A percentile compares a stretch with the other conserved stretches of the same genome.
These are phyloP conservation scores for Lumnitzera littorea DNA, from an alignment of 345 rosid species.

Conservation along the genomic window DNA sequence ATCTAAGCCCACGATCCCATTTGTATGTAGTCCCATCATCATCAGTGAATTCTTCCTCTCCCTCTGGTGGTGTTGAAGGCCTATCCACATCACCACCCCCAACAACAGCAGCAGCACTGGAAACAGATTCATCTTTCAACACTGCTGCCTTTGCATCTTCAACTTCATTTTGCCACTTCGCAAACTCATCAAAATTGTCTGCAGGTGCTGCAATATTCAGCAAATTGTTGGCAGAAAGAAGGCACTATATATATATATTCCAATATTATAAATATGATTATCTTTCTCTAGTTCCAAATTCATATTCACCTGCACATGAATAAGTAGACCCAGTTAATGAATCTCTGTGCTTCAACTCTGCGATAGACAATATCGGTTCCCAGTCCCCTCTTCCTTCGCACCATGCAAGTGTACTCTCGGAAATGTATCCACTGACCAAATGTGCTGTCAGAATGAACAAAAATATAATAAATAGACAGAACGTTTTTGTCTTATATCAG, in stretches of 20 bases:
- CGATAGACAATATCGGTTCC: constrained; percentile 71
- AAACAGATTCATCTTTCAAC: constrained; percentile 40
- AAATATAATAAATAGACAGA: not conserved
- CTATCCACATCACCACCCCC: constrained; percentile 29
- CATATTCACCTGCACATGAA: constrained; percentile 36
- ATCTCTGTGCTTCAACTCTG: constrained; percentile 45
- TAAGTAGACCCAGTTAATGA: constrained; percentile 22
- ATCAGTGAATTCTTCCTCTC: constrained; percentile 88
- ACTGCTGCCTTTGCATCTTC: constrained; percentile 54
- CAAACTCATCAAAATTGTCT: constrained; percentile 61
- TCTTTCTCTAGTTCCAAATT: not conserved
- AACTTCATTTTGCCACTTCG: constrained; percentile 85
- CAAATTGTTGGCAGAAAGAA: constrained; percentile 1
- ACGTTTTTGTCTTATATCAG: not conserved
- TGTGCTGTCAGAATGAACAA: constrained; percentile 65
- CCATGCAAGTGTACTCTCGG: constrained; percentile 71
- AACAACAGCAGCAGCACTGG: constrained; percentile 16
- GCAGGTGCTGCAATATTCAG: constrained; percentile 37
- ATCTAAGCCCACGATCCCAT: constrained; percentile 71
- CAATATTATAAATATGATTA: not conserved
- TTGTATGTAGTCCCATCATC: constrained; percentile 89
- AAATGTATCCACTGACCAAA: constrained; percentile 64
- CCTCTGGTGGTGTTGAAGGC: constrained; percentile 68
- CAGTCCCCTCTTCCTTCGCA: constrained; percentile 79
- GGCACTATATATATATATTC: too few relatives aligned